Evolutionary conservation across 1,284 basidiomycete genomes (phyloP).

Genomic region (Papiliotrema fonsecae): DNA sequence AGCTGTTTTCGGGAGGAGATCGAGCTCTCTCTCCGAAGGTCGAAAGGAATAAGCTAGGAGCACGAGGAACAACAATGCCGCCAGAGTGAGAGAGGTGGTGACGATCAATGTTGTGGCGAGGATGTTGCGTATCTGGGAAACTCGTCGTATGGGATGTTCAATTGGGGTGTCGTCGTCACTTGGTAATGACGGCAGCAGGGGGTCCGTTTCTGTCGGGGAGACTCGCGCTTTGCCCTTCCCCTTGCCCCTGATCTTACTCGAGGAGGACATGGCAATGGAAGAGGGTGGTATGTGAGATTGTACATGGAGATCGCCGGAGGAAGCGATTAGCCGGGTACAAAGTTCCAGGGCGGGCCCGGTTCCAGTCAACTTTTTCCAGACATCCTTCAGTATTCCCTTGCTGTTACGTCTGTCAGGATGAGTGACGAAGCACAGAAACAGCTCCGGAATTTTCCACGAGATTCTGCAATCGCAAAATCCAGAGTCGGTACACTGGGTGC

Average conservation of each 20-base stretch:
- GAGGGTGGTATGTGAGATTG: neutral
- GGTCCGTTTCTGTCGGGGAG: constrained; percentile 10
- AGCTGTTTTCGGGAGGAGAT: constrained; percentile 22
- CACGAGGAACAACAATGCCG: constrained; percentile 22
- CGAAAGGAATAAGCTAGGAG: constrained; percentile 33
- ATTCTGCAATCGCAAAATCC: no score
- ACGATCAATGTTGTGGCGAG: constrained; percentile 20
- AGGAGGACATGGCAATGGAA: neutral
- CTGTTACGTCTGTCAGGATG: no score
- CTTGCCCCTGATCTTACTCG: constrained; percentile 2
- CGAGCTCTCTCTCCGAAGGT: constrained; percentile 26
- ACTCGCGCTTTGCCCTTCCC: constrained; percentile 13
- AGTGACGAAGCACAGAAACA: no score
- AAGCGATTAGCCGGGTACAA: neutral
- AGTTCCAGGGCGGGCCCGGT: no score
- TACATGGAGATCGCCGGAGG: neutral
- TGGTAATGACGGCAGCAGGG: constrained; percentile 11
- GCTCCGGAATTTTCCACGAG: no score
- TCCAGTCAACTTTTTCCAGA: no score
- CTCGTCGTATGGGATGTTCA: neutral
- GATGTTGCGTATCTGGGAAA: constrained; percentile 9
- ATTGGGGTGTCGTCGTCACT: neutral
- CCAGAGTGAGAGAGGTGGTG: constrained; percentile 23
- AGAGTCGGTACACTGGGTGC: no score
- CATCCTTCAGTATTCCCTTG: no score